phyloP scores from a whole-genome alignment of 2,329 filamentous ascomycete genomes.

The Microthyrium microscopicum region DNA sequence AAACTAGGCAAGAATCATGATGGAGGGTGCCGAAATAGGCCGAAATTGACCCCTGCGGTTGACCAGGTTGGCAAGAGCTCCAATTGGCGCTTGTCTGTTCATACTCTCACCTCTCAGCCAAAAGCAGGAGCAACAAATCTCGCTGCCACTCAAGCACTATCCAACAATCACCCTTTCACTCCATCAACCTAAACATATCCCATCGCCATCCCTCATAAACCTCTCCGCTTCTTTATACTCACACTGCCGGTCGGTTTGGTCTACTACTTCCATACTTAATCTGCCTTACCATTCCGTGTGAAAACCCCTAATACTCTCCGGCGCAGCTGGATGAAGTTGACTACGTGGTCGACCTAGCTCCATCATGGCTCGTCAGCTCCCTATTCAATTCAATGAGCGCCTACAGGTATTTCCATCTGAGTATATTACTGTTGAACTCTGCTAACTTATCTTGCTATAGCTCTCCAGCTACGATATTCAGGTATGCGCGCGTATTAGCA shows the following conservation, averaged over 20 bases:
- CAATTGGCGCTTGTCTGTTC: too few species aligned
- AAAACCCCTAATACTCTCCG: background rate
- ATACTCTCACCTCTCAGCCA: too few species aligned
- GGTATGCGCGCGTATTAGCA: constrained; percentile 17
- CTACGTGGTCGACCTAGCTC: constrained; percentile 10
- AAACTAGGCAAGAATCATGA: too few species aligned
- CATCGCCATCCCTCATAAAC: too few species aligned
- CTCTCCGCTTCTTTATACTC: background rate
- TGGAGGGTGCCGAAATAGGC: too few species aligned
- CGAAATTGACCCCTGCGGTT: too few species aligned
- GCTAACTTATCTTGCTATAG: constrained; percentile 20
- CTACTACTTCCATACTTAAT: background rate
- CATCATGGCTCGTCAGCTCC: constrained; percentile 48
- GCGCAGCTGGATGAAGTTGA: background rate
- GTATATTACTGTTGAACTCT: constrained; percentile 2
- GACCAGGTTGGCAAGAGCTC: too few species aligned
- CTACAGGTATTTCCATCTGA: constrained; percentile 43
- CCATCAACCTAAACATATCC: too few species aligned
- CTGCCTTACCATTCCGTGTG: background rate
- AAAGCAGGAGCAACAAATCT: too few species aligned
- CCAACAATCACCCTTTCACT: too few species aligned
- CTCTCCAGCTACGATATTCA: constrained; percentile 31
- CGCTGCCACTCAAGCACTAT: too few species aligned
- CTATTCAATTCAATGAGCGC: constrained; percentile 87
- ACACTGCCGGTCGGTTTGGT: background rate